phyloP scores from a whole-genome alignment of 305 asterid genomes.

The Solanum aculeatissimum region DNA sequence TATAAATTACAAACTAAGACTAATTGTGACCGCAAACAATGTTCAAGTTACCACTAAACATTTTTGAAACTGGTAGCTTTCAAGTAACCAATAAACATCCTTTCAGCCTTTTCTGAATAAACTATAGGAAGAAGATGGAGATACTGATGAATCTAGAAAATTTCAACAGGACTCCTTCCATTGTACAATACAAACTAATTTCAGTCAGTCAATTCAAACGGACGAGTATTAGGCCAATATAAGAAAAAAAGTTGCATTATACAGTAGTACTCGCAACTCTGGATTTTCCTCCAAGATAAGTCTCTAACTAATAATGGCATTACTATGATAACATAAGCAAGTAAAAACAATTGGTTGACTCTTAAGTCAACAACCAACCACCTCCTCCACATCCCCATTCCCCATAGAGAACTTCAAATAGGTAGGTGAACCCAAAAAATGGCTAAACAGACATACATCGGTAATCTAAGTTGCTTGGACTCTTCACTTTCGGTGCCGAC shows the following conservation, averaged over 20 bases:
- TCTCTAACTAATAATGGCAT: background rate
- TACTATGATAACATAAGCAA: background rate
- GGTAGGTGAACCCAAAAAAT: background rate
- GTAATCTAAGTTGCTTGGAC: background rate
- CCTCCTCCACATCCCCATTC: background rate
- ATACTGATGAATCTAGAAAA: background rate
- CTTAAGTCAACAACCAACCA: background rate
- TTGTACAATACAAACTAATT: background rate
- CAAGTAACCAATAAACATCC: background rate
- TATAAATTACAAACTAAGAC: background rate
- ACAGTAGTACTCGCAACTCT: background rate
- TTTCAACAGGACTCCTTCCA: background rate
- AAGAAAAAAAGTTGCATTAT: background rate
- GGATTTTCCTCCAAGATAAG: background rate
- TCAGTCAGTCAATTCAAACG: background rate
- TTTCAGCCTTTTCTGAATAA: background rate
- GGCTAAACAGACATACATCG: background rate
- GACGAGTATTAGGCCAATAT: background rate
- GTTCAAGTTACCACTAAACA: background rate
- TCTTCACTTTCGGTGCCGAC: background rate
- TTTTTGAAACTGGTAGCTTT: background rate
- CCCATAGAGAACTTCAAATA: background rate
- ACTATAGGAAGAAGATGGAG: background rate
- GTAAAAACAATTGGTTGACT: background rate
- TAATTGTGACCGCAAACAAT: background rate